Base-by-base conservation (phyloP, 2,329 filamentous ascomycete genomes). In the Penicillium concentricum region DNA sequence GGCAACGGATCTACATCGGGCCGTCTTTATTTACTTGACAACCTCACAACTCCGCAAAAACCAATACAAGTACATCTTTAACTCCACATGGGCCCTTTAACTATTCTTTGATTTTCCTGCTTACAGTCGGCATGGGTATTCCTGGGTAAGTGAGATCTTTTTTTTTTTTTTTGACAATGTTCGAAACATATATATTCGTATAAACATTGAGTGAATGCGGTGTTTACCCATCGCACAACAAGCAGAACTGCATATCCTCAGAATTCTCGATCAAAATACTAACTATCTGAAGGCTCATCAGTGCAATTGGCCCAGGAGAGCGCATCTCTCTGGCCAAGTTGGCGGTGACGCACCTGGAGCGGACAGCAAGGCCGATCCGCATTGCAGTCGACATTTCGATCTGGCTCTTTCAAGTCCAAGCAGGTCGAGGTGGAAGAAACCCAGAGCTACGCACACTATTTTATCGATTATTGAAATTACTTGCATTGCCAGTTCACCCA, bases 381-480 rank as follows among this genome's bases (percentile, higher is more conserved):
- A 81, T 99, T 45, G 94, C 94, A 38, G 89, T 99, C 62, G 94
- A 99, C 71, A 89, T 96, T 65, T 91, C 92, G 3, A 97, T 99
- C 70, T 99, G 94, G 94, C 89, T 96, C 43, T 97, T 96, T 69
- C 94, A 99, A 69, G 88, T 88, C 13, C 92, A 96, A 70, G 88
- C 91, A 15, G 90, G 90, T 18, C 86, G 87, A 78, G 91, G 93
- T 45, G 94, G 94, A 58, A 86, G 87, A 12, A 97, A 97, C 66
- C 93, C 94, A 7, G 92, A 92, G 1, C 82, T 97, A 37, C 85
- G 94, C 55, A 97, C 92, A 1, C 84, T 99, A 24, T 97, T 97
- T 76, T 97, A 95, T 74, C 89, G 94, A 34, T 84, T 97, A 0
- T 79, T 93, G 1, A 88, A 90, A 51, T 82, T 96, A 3, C 80